These are phyloP conservation scores for Collybiopsis confluens DNA, from an alignment of 768 basidiomycete species.

Conservation along the genomic window DNA sequence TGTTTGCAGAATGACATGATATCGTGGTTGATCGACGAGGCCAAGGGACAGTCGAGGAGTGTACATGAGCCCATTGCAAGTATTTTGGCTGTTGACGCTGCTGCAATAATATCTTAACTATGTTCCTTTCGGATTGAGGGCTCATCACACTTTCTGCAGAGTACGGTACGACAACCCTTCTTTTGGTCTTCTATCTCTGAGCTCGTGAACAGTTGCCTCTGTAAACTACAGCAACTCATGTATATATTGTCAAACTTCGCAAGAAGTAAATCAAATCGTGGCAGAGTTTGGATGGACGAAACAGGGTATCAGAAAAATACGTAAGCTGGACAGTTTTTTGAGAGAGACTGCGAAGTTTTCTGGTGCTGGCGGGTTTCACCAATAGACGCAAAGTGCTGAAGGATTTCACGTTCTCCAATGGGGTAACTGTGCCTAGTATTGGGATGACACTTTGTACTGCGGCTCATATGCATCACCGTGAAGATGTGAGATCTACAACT, in stretches of 20 bases:
- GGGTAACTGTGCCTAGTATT: conserved; percentile 20
- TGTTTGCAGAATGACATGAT: conserved; percentile 38
- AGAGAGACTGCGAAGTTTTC: conserved; percentile 34
- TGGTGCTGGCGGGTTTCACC: conserved; percentile 19
- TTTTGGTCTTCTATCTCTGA: no score
- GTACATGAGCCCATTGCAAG: conserved; percentile 27
- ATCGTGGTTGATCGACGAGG: conserved; percentile 40
- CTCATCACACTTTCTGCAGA: background rate
- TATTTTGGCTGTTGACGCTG: conserved; percentile 39
- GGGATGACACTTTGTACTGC: conserved; percentile 17
- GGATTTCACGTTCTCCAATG: conserved; percentile 26
- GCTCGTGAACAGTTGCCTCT: background rate
- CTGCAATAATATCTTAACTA: conserved; percentile 40
- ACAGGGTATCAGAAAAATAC: conserved; percentile 31
- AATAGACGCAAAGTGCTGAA: conserved; percentile 18
- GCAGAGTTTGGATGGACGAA: conserved; percentile 33
- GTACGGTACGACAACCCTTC: background rate
- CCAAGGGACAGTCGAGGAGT: conserved; percentile 24
- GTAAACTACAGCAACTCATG: conserved; percentile 31
- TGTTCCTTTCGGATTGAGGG: conserved; percentile 21
- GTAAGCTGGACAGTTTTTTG: conserved; percentile 42
- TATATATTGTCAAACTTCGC: conserved; percentile 24
- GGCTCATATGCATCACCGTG: conserved; percentile 17
- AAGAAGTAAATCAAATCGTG: conserved; percentile 39
- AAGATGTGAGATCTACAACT: conserved; percentile 13